Conservation (phyloP, 306 rosid genomes). For the Lathyrus sativus region DNA sequence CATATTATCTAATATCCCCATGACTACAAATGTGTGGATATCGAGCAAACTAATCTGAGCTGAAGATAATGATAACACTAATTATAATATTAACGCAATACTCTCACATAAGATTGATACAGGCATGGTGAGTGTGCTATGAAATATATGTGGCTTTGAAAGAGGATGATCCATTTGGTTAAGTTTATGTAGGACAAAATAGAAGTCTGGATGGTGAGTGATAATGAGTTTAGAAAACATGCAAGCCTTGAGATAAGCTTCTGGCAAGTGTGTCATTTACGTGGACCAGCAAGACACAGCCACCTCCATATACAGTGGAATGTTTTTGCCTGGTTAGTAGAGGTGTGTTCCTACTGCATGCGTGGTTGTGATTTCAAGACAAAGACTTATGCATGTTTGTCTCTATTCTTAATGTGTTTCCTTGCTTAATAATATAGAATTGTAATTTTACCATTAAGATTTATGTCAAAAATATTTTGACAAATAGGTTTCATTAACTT, state of each 20-base stretch:
- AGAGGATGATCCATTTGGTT: constrained; percentile 24
- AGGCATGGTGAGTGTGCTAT: constrained; percentile 15
- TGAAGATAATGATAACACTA: constrained; percentile 6
- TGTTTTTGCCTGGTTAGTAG: not conserved
- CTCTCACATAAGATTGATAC: not conserved
- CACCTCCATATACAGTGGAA: not conserved
- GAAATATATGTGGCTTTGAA: constrained; percentile 31
- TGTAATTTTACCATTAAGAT: not conserved
- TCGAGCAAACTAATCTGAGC: not conserved
- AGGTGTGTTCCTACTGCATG: constrained; percentile 3
- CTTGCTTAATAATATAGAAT: not conserved
- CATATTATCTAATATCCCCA: no score
- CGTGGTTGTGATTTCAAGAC: not conserved
- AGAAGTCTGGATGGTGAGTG: not conserved
- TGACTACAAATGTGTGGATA: not conserved
- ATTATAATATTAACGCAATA: not conserved
- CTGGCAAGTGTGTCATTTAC: constrained; percentile 22
- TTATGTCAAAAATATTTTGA: no score
- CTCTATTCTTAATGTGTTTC: not conserved
- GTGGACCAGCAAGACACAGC: constrained; percentile 36
- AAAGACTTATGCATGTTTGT: not conserved
- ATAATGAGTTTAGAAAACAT: not conserved
- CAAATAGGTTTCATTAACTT: no score
- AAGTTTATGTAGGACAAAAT: not conserved
- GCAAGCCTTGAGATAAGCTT: constrained; percentile 33